Conservation (phyloP, 805 yeast genomes). For the Candida bentonensis region DNA sequence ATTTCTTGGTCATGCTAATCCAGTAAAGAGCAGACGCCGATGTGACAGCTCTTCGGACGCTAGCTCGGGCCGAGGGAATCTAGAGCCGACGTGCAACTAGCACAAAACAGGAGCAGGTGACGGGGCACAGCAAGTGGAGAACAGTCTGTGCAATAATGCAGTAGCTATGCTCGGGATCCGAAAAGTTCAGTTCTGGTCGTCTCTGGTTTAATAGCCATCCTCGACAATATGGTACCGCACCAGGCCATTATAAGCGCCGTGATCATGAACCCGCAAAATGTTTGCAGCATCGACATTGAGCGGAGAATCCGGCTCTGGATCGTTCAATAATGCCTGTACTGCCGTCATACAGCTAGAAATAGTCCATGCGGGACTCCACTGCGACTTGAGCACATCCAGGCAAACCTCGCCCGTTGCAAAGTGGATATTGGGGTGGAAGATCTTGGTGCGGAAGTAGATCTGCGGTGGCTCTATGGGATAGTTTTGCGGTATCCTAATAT, state of each 20-base stretch:
- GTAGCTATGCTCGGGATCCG: not conserved
- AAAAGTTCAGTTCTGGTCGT: not conserved
- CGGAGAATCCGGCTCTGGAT: conserved; percentile 26
- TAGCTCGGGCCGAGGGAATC: too few relatives aligned
- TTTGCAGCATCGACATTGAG: conserved; percentile 27
- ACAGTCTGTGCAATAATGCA: not conserved
- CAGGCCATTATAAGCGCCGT: not conserved
- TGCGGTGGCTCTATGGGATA: conserved; percentile 40
- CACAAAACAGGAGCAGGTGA: too few relatives aligned
- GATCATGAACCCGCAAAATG: conserved; percentile 12
- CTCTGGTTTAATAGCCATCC: not conserved
- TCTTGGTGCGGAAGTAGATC: conserved; percentile 25
- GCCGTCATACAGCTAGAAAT: conserved; percentile 23
- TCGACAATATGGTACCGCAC: not conserved
- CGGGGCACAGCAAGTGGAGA: too few relatives aligned
- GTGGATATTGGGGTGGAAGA: conserved; percentile 25
- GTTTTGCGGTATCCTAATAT: conserved; percentile 24
- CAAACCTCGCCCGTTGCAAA: conserved; percentile 26
- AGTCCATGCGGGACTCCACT: conserved; percentile 30
- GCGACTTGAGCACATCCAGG: conserved; percentile 22
- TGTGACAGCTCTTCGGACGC: too few relatives aligned
- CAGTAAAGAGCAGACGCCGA: too few relatives aligned
- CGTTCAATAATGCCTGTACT: conserved; percentile 21
- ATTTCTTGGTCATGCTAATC: too few relatives aligned
- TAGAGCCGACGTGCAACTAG: too few relatives aligned